Percentiles rank a stretch among this genome's conserved stretches.
phyloP scores from a whole-genome alignment of 148 eudicot species.

The Camellia sinensis region DNA sequence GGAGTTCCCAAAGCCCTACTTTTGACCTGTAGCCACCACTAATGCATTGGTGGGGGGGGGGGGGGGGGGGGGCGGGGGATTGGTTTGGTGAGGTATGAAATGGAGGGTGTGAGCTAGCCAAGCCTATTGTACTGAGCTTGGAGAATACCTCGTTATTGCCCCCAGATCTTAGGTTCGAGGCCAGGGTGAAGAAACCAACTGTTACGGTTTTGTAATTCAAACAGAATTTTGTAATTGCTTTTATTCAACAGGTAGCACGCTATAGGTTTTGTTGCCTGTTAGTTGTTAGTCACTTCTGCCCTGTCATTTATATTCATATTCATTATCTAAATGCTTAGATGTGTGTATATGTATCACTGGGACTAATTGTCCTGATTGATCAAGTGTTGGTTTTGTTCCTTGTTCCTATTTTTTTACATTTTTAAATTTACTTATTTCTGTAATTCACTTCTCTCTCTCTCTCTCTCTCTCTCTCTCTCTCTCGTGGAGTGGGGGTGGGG shows the following conservation, averaged over 20 bases:
- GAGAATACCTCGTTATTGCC: background rate
- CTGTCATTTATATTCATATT: background rate
- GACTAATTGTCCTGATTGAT: background rate
- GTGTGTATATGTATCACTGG: background rate
- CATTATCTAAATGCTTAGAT: background rate
- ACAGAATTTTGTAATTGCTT: background rate
- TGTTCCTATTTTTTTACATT: background rate
- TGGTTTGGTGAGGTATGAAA: background rate
- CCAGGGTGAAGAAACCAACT: background rate
- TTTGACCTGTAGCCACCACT: background rate
- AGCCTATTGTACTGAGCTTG: background rate
- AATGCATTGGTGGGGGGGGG: background rate
- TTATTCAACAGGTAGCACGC: background rate
- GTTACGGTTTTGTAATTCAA: background rate
- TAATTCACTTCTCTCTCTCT: background rate
- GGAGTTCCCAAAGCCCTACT: background rate
- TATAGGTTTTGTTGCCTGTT: background rate
- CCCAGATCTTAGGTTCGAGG: background rate
- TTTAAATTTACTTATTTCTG: background rate
- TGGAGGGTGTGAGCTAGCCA: background rate
- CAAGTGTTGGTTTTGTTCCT: background rate
- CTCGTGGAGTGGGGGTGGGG: background rate
- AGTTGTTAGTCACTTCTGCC: background rate
- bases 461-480: background rate
- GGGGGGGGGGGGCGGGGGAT: too few relatives aligned